These are phyloP conservation scores for Allomyces arbusculus DNA, from an alignment of 192 early-diverging fungal species.

Conservation along the genomic window DNA sequence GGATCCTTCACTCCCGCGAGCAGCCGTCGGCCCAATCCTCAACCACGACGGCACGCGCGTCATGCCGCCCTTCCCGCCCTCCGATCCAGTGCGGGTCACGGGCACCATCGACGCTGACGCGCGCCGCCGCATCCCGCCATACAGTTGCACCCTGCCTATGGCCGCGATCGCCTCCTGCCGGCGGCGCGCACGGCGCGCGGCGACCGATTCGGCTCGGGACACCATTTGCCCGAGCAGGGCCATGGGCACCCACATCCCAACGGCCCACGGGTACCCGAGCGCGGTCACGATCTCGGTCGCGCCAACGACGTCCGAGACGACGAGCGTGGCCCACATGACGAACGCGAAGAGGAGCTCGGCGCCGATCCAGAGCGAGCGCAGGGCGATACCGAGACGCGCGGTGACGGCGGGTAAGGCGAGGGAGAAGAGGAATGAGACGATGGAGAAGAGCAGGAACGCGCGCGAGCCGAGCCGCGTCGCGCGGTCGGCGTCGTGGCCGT, in stretches of 20 bases:
- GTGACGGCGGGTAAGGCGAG: background rate
- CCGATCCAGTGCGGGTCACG: too few relatives aligned
- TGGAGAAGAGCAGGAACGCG: background rate
- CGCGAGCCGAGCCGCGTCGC: background rate
- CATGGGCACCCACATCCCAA: conserved; percentile 86
- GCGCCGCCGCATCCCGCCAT: too few relatives aligned
- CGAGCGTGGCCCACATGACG: conserved; percentile 45
- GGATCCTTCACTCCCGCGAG: too few relatives aligned
- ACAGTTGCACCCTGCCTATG: too few relatives aligned
- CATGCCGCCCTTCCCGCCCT: too few relatives aligned
- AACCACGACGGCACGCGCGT: too few relatives aligned
- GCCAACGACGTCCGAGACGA: conserved; percentile 23
- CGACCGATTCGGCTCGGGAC: too few relatives aligned
- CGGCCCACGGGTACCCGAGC: conserved; percentile 68
- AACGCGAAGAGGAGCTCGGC: conserved; percentile 44
- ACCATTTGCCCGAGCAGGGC: conserved; percentile 43
- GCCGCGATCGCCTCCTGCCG: too few relatives aligned
- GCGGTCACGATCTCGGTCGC: conserved; percentile 51
- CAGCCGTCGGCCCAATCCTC: too few relatives aligned
- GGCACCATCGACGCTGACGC: too few relatives aligned
- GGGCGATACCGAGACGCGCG: background rate
- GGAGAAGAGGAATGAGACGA: background rate
- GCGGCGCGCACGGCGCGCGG: too few relatives aligned
- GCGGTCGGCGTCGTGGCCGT: background rate
- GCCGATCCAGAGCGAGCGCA: conserved; percentile 45